Percentiles rank a stretch among this genome's conserved stretches.
phyloP scores from a whole-genome alignment of 2,329 filamentous ascomycete genomes.

The Diaporthe ilicicola region DNA sequence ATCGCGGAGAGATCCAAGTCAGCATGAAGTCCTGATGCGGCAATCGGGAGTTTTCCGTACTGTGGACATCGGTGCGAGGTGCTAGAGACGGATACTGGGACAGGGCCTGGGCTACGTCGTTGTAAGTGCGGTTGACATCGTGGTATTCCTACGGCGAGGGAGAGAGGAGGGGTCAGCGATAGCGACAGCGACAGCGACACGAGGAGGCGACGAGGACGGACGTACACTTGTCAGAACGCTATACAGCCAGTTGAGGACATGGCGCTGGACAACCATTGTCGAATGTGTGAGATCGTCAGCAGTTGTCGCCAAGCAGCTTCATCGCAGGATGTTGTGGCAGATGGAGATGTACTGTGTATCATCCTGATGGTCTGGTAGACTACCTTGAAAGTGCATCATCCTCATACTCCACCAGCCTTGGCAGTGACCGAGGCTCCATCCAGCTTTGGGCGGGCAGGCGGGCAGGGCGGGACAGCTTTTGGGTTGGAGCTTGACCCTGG shows the following conservation, averaged over 20 bases:
- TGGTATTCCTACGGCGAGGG: constrained; percentile 77
- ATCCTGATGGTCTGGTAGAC: not conserved
- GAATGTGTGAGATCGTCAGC: constrained; percentile 24
- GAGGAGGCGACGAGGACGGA: not conserved
- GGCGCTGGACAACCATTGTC: constrained; percentile 80
- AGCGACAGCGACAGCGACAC: not conserved
- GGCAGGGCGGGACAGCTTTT: not conserved
- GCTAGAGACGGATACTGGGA: constrained; percentile 81
- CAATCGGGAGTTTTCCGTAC: constrained; percentile 58
- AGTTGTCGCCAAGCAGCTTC: constrained; percentile 25
- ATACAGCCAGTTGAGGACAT: constrained; percentile 94
- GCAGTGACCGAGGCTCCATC: not conserved
- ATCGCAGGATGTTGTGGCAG: constrained; percentile 33
- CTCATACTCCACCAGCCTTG: constrained; percentile 16
- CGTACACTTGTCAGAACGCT: constrained; percentile 82
- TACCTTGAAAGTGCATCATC: constrained; percentile 2
- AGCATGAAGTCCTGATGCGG: constrained; percentile 24
- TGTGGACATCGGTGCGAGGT: constrained; percentile 94
- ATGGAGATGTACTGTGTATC: constrained; percentile 21
- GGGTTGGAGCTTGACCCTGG: not conserved
- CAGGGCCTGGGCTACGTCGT: constrained; percentile 85
- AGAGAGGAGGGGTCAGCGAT: constrained; percentile 29
- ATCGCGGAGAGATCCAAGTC: constrained; percentile 37
- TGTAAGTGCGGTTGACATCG: constrained; percentile 92
- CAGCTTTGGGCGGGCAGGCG: not conserved